phyloP scores from a whole-genome alignment of 2,329 filamentous ascomycete species.

The Zasmidium citrigriseum region DNA sequence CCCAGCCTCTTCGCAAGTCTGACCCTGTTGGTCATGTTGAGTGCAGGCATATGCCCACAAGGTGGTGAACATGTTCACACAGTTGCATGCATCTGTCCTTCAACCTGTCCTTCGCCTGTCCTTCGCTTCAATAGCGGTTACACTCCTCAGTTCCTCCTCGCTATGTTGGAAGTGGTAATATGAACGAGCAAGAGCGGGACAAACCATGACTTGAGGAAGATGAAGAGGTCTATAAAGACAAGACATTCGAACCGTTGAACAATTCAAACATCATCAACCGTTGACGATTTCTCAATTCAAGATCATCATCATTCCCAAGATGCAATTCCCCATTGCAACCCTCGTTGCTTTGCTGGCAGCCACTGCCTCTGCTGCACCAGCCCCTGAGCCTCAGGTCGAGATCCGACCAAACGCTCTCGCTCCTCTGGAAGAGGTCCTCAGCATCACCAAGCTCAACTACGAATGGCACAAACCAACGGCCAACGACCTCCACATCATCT shows the following conservation, averaged over 20 bases:
- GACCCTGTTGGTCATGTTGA: too few species aligned
- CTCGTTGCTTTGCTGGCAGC: neutral
- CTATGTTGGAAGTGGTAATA: too few species aligned
- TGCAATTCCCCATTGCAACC: neutral
- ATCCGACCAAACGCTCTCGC: neutral
- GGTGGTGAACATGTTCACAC: too few species aligned
- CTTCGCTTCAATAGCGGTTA: too few species aligned
- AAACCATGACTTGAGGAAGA: too few species aligned
- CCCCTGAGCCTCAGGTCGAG: neutral
- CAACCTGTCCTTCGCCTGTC: too few species aligned
- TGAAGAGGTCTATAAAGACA: too few species aligned
- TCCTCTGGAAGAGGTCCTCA: neutral
- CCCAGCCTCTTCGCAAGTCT: too few species aligned
- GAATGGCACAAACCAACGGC: neutral
- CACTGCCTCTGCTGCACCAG: neutral
- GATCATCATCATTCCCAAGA: neutral
- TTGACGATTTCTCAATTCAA: neutral
- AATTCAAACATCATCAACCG: neutral
- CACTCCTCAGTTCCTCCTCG: too few species aligned
- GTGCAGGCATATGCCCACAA: too few species aligned
- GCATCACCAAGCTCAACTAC: neutral
- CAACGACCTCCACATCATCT: neutral
- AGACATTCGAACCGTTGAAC: neutral
- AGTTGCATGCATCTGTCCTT: too few species aligned
- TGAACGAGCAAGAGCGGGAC: too few species aligned